Conservation (phyloP, 768 basidiomycete genomes). For the Podaxis sp. region DNA sequence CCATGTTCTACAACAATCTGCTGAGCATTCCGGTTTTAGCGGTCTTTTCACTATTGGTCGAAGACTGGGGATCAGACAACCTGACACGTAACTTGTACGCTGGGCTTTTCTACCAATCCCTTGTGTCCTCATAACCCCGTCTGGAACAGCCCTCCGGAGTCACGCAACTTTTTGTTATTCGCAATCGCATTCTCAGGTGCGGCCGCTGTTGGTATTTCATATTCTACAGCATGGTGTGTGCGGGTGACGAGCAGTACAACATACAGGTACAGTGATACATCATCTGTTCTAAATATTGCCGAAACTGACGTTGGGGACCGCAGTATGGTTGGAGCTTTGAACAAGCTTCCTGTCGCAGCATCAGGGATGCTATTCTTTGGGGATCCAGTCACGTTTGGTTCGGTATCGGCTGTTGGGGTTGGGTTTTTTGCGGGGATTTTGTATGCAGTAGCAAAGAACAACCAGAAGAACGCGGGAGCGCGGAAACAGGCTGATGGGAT, state of each 20-base stretch:
- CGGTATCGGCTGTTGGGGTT: conserved; percentile 79
- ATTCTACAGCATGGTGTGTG: conserved; percentile 98
- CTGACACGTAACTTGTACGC: conserved; percentile 85
- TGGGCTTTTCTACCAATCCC: not conserved
- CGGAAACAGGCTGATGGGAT: conserved; percentile 46
- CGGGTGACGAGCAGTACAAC: conserved; percentile 95
- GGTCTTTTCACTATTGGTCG: conserved; percentile 75
- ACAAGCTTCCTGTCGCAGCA: conserved; percentile 96
- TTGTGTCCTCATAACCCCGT: not conserved
- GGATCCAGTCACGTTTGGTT: conserved; percentile 82
- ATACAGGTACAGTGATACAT: conserved; percentile 62
- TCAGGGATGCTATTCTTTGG: conserved; percentile 99
- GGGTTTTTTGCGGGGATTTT: conserved; percentile 92
- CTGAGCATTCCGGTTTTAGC: conserved; percentile 89
- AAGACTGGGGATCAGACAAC: conserved; percentile 85
- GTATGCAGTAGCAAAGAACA: conserved; percentile 93
- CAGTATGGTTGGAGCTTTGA: conserved; percentile 95
- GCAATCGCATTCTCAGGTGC: conserved; percentile 97
- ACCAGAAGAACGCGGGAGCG: conserved; percentile 76
- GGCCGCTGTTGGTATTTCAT: conserved; percentile 95
- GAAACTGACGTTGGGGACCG: conserved; percentile 11
- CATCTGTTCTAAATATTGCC: not conserved
- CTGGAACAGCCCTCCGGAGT: conserved; percentile 67
- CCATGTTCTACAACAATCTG: conserved; percentile 98
- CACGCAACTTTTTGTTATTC: conserved; percentile 70